Percentiles rank a stretch among this genome's conserved stretches.
phyloP scores from a whole-genome alignment of 331 rosid genomes.

The Dryas integrifolia region DNA sequence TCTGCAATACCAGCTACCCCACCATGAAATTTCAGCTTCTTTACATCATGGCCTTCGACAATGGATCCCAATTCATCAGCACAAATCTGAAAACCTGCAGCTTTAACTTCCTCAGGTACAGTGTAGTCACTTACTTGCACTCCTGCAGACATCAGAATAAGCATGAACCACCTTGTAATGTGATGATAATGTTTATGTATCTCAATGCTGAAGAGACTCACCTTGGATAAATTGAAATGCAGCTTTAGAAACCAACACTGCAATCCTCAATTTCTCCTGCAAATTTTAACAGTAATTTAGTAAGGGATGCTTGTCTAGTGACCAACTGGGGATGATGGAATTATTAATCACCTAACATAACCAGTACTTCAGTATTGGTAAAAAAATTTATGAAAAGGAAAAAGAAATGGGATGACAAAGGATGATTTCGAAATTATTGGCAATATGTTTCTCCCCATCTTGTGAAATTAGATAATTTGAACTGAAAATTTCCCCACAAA shows the following conservation, averaged over 20 bases:
- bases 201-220: slow-evolving; percentile 31
- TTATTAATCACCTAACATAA: too few species aligned
- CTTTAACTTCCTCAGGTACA: slow-evolving; percentile 70
- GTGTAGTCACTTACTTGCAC: slow-evolving; percentile 58
- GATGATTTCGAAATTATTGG: neutral
- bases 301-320: too few species aligned
- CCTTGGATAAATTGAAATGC: slow-evolving; percentile 83
- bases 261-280: slow-evolving; percentile 78
- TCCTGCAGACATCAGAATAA: slow-evolving; percentile 41
- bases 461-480: neutral
- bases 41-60: slow-evolving; percentile 77
- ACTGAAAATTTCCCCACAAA: neutral
- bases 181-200: slow-evolving; percentile 15
- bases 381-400: neutral
- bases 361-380: too few species aligned
- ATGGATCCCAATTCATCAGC: slow-evolving; percentile 86
- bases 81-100: slow-evolving; percentile 78
- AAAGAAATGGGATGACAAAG: neutral
- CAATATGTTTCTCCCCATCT: neutral
- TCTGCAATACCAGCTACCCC: slow-evolving; percentile 66
- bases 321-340: too few species aligned
- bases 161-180: neutral
- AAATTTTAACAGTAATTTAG: neutral
- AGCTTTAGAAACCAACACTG: slow-evolving; percentile 88
- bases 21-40: slow-evolving; percentile 77